Evolutionary conservation across 2,329 filamentous ascomycete genomes (phyloP).

Genomic region (Cercospora zeae-maydis): DNA sequence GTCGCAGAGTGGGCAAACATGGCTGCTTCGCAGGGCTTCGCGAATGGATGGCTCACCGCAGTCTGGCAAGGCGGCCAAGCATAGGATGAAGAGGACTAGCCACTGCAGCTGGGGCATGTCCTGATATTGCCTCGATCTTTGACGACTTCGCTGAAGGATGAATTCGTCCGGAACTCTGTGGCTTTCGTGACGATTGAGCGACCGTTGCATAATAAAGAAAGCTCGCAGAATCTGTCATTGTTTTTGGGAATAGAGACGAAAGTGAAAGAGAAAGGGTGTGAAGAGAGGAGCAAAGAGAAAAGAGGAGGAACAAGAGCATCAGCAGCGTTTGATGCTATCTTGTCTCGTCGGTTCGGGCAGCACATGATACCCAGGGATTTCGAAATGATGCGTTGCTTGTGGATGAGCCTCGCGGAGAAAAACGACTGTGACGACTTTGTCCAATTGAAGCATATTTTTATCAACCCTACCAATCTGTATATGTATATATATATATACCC

Average conservation of each 20-base stretch:
- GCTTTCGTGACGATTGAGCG: slow-evolving; percentile 23
- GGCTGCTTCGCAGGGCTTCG: slow-evolving; percentile 24
- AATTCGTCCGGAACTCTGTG: neutral
- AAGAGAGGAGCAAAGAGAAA: neutral
- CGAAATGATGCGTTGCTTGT: neutral
- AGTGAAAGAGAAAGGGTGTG: neutral
- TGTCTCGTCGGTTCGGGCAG: neutral
- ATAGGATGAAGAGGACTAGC: neutral
- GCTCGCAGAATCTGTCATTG: too few species aligned
- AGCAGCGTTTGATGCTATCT: neutral
- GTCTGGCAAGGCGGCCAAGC: slow-evolving; percentile 15
- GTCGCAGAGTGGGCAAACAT: slow-evolving; percentile 35
- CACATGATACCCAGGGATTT: neutral
- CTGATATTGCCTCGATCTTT: neutral
- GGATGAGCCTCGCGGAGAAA: neutral
- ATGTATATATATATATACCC: neutral
- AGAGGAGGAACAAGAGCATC: neutral
- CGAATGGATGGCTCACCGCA: slow-evolving; percentile 32
- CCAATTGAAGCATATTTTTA: neutral
- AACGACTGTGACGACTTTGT: neutral
- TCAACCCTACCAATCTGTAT: neutral
- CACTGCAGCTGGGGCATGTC: neutral
- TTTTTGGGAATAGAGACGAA: too few species aligned
- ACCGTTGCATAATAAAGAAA: too few species aligned
- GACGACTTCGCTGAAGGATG: neutral